Base-by-base conservation (phyloP, 306 rosid genomes). In the Cotoneaster glaucophyllus region DNA sequence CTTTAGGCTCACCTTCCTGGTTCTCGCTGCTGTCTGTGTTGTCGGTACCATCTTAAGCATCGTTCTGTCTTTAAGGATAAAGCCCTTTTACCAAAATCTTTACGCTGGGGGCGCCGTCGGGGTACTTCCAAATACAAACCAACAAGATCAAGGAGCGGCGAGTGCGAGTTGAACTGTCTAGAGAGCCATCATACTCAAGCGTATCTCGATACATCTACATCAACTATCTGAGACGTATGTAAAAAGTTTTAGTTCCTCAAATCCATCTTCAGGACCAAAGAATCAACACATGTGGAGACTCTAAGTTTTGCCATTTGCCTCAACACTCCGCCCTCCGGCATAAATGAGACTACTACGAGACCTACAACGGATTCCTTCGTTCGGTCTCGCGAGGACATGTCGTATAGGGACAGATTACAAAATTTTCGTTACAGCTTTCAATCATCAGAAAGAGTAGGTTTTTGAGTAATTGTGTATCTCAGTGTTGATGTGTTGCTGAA, bases 81-180 rank as follows among this genome's bases (percentile, higher is more conserved):
- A 73, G 88, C 92, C 96, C 8, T 93, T 92, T 62, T 92, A 92
- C 79, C 89, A 88, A 70, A 87, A 75, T 92, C 96, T 88, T 58
- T 90, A 88, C 72, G 64, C 90, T 2, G 92, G 96, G 37, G 97
- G 93, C 41, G 86, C 97, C 73, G 88, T 90, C 44, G 80, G 86
- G 88, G 37, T 87, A 22, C 96, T 88, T 43, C 93, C 75, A 69
- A 67, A 73, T 62, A 59, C 88, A 56, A 64, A 29, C 56, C 80
- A 67, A 70, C 84, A 31, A 83, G 70, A 25, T 57, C 69, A 67
- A 45, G 14, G 50, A 32, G 74, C 15, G 24, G 50, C 13, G 2
- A 15, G 3, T 56, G 61, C 18, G 31, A 22, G 11, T 56, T 12
- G 64, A 57, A 50, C 67, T 48, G 45, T 18, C 43, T 21, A 59